Conservation (phyloP, 805 yeast genomes). For the Maudiozyma bulderi region DNA sequence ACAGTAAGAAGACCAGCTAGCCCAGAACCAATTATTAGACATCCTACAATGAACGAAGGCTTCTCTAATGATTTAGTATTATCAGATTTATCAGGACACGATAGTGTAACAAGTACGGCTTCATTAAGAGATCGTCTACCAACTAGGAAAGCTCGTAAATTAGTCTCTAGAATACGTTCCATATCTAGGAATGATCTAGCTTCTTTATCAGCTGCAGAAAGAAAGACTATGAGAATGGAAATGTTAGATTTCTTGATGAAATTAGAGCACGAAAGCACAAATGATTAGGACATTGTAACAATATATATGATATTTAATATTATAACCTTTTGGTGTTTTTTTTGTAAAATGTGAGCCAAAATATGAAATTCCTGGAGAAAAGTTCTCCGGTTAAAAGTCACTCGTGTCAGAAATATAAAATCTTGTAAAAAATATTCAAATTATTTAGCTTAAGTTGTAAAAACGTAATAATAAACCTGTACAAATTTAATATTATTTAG, state of each 20-base stretch:
- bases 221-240: slow-evolving; percentile 17
- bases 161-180: slow-evolving; percentile 12
- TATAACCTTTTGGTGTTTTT: not conserved
- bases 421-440: not conserved
- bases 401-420: not conserved
- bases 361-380: no score
- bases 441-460: not conserved
- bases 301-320: not conserved
- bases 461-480: no score
- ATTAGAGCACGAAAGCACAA: slow-evolving; percentile 11
- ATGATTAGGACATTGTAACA: not conserved
- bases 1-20: not conserved
- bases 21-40: not conserved
- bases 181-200: slow-evolving; percentile 11
- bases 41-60: not conserved
- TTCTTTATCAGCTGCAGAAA: slow-evolving; percentile 13
- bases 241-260: slow-evolving; percentile 19
- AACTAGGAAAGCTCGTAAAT: slow-evolving; percentile 12
- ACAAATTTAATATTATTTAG: slow-evolving; percentile 3
- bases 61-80: not conserved
- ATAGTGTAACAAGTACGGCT: slow-evolving; percentile 6
- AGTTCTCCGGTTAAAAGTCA: no score
- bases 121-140: slow-evolving; percentile 14
- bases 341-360: no score
- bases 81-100: not conserved